Conservation (phyloP, 345 rosid species). For the Citrus inodora region DNA sequence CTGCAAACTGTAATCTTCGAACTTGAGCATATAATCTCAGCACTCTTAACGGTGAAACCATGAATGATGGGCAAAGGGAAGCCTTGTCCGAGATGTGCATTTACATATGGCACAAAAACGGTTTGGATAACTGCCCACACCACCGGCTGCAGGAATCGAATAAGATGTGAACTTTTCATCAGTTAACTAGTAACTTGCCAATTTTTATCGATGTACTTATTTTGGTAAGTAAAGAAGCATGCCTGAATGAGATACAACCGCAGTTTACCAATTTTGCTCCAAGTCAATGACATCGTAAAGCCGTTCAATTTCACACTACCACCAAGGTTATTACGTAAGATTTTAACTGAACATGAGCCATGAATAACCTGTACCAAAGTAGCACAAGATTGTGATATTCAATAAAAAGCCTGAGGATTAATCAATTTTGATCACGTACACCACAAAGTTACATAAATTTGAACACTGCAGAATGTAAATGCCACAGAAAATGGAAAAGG, state of each 20-base stretch:
- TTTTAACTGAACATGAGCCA: constrained; percentile 66
- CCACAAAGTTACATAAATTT: neutral
- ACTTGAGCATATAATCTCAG: constrained; percentile 50
- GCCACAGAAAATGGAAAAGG: neutral
- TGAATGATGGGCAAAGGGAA: constrained; percentile 87
- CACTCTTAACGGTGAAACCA: constrained; percentile 71
- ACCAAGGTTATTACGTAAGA: constrained; percentile 74
- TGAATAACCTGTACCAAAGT: constrained; percentile 49
- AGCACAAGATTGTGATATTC: neutral
- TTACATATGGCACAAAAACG: constrained; percentile 72
- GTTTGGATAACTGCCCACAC: constrained; percentile 88
- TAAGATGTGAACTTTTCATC: neutral
- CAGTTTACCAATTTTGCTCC: constrained; percentile 91
- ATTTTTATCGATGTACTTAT: neutral
- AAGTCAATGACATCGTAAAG: constrained; percentile 74
- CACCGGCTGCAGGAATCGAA: constrained; percentile 61
- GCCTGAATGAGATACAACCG: constrained; percentile 78
- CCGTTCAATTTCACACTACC: constrained; percentile 69
- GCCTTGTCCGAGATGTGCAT: constrained; percentile 67
- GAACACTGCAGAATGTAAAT: neutral
- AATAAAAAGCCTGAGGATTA: neutral
- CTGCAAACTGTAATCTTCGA: constrained; percentile 67
- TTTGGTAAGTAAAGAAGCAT: constrained; percentile 7
- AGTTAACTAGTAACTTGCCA: neutral
- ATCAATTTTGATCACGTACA: neutral